Conservation (phyloP, 352 stramenopile genomes). For the Pythium folliculosum region DNA sequence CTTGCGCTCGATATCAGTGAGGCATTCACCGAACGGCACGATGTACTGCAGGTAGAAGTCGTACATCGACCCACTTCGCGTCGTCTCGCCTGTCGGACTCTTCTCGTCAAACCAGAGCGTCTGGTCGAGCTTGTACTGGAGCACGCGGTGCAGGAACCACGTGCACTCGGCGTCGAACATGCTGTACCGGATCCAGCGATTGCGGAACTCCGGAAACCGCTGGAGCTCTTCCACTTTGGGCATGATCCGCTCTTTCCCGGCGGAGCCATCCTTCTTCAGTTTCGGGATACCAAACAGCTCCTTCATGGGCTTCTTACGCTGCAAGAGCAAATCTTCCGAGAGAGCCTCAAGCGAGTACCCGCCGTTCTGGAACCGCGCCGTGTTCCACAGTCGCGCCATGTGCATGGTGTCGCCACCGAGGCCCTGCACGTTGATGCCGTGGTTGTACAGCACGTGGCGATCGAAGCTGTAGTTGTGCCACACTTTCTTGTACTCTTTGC, state of each 20-base stretch:
- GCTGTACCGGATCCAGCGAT: slow-evolving; percentile 96
- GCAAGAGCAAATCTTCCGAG: slow-evolving; percentile 80
- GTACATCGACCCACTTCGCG: slow-evolving; percentile 81
- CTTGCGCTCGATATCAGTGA: slow-evolving; percentile 98
- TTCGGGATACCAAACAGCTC: slow-evolving; percentile 96
- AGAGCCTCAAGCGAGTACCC: slow-evolving; percentile 97
- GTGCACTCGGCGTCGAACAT: slow-evolving; percentile 97
- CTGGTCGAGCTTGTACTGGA: slow-evolving; percentile 89
- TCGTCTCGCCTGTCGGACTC: slow-evolving; percentile 23
- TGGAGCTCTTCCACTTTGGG: slow-evolving; percentile 83
- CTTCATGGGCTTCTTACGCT: slow-evolving; percentile 97
- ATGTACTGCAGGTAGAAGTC: slow-evolving; percentile 98
- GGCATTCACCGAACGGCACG: slow-evolving; percentile 96
- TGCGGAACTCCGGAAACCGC: slow-evolving; percentile 81
- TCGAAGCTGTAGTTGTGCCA: slow-evolving; percentile 99
- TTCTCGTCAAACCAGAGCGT: slow-evolving; percentile 86
- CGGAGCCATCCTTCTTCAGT: slow-evolving; percentile 94
- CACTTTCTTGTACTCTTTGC: slow-evolving; percentile 89
- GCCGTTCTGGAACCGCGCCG: slow-evolving; percentile 72
- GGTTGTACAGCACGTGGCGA: slow-evolving; percentile 97
- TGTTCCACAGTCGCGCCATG: slow-evolving; percentile 96
- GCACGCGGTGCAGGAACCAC: slow-evolving; percentile 92
- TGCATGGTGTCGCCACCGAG: slow-evolving; percentile 99
- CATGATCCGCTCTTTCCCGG: slow-evolving; percentile 84
- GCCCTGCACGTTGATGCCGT: slow-evolving; percentile 91